phyloP scores from a whole-genome alignment of 2,329 filamentous ascomycete genomes.

The Colletotrichum lentis region DNA sequence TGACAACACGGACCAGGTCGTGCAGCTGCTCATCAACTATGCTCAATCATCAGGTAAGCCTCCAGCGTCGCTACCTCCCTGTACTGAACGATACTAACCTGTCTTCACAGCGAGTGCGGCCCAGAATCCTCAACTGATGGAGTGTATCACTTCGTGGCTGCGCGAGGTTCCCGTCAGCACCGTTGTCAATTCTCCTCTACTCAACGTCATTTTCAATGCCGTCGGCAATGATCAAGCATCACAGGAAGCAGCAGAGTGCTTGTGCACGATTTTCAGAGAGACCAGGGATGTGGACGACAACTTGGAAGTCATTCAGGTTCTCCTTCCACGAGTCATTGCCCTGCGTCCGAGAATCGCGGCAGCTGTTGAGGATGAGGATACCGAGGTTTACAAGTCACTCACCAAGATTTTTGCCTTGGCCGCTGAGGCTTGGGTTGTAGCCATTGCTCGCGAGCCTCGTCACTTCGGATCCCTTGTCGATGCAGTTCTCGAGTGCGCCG shows the following conservation, averaged over 20 bases:
- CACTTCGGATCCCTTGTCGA: constrained; percentile 89
- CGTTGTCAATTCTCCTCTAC: constrained; percentile 84
- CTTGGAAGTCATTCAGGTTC: constrained; percentile 77
- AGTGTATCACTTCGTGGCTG: constrained; percentile 97
- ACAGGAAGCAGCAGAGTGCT: constrained; percentile 87
- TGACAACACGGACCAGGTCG: constrained; percentile 88
- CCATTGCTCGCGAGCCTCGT: constrained; percentile 83
- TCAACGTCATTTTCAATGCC: constrained; percentile 82
- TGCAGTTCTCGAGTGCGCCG: constrained; percentile 88
- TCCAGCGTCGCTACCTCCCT: neutral
- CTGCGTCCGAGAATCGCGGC: constrained; percentile 79
- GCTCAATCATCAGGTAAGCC: constrained; percentile 84
- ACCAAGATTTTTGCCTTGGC: constrained; percentile 93
- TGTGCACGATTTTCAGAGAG: constrained; percentile 91
- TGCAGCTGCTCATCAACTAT: constrained; percentile 88
- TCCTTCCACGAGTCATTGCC: constrained; percentile 82
- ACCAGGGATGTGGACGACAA: constrained; percentile 94
- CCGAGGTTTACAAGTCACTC: constrained; percentile 84
- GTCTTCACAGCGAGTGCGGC: constrained; percentile 70
- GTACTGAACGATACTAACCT: constrained; percentile 38
- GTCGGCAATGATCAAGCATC: constrained; percentile 80
- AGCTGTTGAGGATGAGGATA: constrained; percentile 81
- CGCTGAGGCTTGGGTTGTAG: constrained; percentile 91
- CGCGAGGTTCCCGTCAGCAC: constrained; percentile 86
- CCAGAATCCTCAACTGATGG: constrained; percentile 87